Evolutionary conservation across 2,329 filamentous ascomycete species (phyloP), one percentile per base, ranked within the genome.

Genomic region (Hymenotorrendiella dingleyae): DNA sequence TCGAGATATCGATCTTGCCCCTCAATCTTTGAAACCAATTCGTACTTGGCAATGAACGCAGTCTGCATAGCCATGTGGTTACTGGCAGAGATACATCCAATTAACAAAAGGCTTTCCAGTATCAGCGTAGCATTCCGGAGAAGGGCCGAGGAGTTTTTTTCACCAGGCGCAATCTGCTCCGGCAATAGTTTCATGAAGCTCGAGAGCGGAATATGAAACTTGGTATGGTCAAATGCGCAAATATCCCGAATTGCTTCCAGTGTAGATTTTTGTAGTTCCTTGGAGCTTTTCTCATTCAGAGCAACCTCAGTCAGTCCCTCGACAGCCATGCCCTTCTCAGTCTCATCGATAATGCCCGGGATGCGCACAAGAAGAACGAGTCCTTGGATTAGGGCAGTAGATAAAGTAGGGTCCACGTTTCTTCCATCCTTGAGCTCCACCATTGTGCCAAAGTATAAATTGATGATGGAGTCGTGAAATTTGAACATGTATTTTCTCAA

Each of bases 181-280:
- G 59, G 58, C 3, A 62, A 42, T 14, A 41, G 48, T 5, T 43
- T 42, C 17, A 56, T 38, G n/a, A 62, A 53, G 3, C 44, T 48
- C 2, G 51, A 39, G 1, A 61, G 39, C 0, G 54, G 58, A 10
- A 54, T 49, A 6, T 55, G 45, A 36, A 58, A 60, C 5, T 48
- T 40, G 2, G 41, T 36, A 2, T 54, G 49, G 32, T 61, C 45
- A 12, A 35, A 42, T 6, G 46, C 33, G 6, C 54, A 53, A 16
- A 60, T 54, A 6, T 50, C 37, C 27, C 49, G 43, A 7, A 62
- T 39, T 2, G 54, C 54, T 10, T 34, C 16, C 10, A 60, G 38
- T 6, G 52, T 49, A 17, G 53, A 41, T 5, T 40, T 17, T 6
- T 49, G 47, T 41, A 57, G 46, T 11, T 52, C 48, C 4, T 30